Conservation (phyloP, 164 flowering plant genomes). For the Saururus chinensis region DNA sequence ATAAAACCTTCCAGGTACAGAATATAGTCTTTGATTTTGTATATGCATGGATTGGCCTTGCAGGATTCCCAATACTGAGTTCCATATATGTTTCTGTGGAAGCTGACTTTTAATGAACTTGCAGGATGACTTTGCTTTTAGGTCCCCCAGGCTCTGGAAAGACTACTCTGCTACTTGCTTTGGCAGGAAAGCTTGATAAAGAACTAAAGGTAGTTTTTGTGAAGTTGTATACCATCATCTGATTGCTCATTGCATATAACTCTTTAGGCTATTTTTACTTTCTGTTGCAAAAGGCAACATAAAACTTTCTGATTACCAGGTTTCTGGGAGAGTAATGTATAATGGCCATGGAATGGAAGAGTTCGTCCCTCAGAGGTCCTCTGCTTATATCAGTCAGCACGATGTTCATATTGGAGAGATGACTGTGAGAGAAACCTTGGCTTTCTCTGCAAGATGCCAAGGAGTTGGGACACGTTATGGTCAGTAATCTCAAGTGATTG, state of each 20-base stretch:
- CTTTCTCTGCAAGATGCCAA: constrained; percentile 58
- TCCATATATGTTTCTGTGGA: too few species aligned
- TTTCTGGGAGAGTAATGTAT: constrained; percentile 53
- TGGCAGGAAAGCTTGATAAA: constrained; percentile 33
- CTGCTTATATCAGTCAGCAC: constrained; percentile 57
- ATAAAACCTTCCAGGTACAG: constrained; percentile 45
- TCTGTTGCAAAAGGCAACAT: neutral
- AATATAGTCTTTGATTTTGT: neutral
- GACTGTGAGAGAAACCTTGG: constrained; percentile 51
- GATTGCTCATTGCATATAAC: neutral
- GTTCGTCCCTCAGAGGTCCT: constrained; percentile 58
- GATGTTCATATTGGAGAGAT: constrained; percentile 55
- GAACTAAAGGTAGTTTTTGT: constrained; percentile 25
- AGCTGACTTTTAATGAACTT: neutral
- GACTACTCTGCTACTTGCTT: constrained; percentile 24
- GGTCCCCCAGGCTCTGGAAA: constrained; percentile 31
- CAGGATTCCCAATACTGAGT: too few species aligned
- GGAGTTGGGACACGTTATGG: constrained; percentile 53
- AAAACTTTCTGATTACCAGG: constrained; percentile 13
- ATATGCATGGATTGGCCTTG: too few species aligned
- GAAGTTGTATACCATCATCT: neutral
- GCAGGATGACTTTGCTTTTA: constrained; percentile 29
- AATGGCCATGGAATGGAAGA: constrained; percentile 64
- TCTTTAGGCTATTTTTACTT: neutral
- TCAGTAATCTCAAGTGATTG: constrained; percentile 7